phyloP scores from a whole-genome alignment of 495 filamentous ascomycete species.

The Talaromyces trachyspermus region DNA sequence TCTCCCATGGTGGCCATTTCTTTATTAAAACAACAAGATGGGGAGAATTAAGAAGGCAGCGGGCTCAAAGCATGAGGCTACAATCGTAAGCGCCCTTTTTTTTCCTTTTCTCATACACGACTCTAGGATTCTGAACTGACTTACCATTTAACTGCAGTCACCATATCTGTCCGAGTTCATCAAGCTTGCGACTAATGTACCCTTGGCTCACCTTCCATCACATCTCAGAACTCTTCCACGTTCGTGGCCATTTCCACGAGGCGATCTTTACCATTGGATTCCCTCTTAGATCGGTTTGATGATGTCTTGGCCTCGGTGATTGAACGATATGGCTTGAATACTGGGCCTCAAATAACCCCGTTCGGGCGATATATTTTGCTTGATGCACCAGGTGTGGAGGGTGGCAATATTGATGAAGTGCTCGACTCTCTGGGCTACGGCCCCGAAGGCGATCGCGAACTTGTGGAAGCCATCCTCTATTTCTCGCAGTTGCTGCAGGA shows the following conservation, averaged over 20 bases:
- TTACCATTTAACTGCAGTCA: slow-evolving; percentile 53
- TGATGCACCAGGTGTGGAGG: slow-evolving; percentile 40
- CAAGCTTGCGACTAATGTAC: slow-evolving; percentile 53
- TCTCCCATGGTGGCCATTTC: slow-evolving; percentile 43
- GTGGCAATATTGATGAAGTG: slow-evolving; percentile 33
- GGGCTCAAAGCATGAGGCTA: slow-evolving; percentile 86
- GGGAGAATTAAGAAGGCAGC: slow-evolving; percentile 96
- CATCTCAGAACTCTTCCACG: slow-evolving; percentile 74
- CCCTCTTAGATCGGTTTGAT: slow-evolving; percentile 92
- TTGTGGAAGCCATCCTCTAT: slow-evolving; percentile 69
- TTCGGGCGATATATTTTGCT: slow-evolving; percentile 60
- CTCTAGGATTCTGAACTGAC: slow-evolving; percentile 16
- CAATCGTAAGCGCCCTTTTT: slow-evolving; percentile 59
- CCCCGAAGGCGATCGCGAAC: slow-evolving; percentile 66
- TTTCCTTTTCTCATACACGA: slow-evolving; percentile 8
- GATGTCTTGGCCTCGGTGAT: slow-evolving; percentile 74
- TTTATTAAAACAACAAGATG: slow-evolving; percentile 49
- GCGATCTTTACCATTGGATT: slow-evolving; percentile 98
- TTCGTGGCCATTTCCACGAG: slow-evolving; percentile 92
- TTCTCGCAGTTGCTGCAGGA: slow-evolving; percentile 85
- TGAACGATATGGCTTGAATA: slow-evolving; percentile 70
- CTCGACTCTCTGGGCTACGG: slow-evolving; percentile 54
- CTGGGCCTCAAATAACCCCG: slow-evolving; percentile 70
- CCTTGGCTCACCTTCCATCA: slow-evolving; percentile 67
- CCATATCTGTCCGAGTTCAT: slow-evolving; percentile 79